These are phyloP conservation scores for Gentiana macrophylla DNA, from an alignment of 257 asterid genomes.

Conservation along the genomic window DNA sequence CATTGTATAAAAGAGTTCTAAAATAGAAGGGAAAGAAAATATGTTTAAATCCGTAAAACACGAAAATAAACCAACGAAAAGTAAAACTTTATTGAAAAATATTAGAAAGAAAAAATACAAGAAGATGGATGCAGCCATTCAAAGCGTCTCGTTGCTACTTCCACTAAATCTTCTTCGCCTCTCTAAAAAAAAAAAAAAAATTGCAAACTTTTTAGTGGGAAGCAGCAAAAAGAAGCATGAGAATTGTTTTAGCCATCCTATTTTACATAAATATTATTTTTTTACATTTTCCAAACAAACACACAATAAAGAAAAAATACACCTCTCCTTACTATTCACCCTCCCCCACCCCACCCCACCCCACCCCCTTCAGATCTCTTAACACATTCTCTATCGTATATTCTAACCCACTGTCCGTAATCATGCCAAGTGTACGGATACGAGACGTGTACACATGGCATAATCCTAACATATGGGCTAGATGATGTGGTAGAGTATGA, in stretches of 20 bases:
- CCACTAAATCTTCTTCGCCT: conserved; percentile 85
- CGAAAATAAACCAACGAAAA: background rate
- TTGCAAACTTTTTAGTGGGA: conserved; percentile 70
- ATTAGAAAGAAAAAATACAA: conserved; percentile 10
- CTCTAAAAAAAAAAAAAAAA: background rate
- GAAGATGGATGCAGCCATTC: conserved; percentile 54
- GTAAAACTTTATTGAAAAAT: background rate
- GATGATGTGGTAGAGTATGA: too few relatives aligned
- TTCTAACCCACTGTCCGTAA: too few relatives aligned
- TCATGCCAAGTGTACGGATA: too few relatives aligned
- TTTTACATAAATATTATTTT: conserved; percentile 10
- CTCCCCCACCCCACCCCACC: background rate
- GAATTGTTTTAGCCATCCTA: conserved; percentile 42
- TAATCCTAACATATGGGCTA: too few relatives aligned
- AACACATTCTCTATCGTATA: too few relatives aligned
- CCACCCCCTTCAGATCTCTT: background rate
- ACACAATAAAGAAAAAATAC: background rate
- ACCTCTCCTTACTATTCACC: background rate
- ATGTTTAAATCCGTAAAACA: too few relatives aligned
- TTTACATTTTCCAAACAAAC: background rate
- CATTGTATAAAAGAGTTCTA: too few relatives aligned
- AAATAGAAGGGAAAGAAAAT: too few relatives aligned
- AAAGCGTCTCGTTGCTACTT: conserved; percentile 99
- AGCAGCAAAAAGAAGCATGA: conserved; percentile 98
- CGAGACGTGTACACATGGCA: too few relatives aligned